Evolutionary conservation across 192 early-diverging fungal species (phyloP).

Genomic region (Backusella parvicylindrica): DNA sequence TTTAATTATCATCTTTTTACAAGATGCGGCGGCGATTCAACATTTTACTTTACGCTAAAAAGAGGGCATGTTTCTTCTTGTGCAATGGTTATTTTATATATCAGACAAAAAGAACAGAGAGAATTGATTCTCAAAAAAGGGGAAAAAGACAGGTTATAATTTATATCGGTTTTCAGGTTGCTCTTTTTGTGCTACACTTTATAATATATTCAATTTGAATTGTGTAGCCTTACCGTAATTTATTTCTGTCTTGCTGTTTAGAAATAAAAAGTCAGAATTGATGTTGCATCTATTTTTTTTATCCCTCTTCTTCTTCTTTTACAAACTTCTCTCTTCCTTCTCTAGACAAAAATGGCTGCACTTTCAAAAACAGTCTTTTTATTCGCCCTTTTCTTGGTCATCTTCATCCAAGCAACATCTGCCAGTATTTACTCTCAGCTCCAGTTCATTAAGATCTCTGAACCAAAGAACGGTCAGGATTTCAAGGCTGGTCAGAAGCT

Average conservation of each 20-base stretch:
- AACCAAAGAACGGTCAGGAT: slow-evolving; percentile 20
- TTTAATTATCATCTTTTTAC: neutral
- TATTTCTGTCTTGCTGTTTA: neutral
- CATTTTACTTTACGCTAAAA: neutral
- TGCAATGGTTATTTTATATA: neutral
- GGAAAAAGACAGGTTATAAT: neutral
- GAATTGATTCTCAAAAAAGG: neutral
- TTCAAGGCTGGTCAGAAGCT: slow-evolving; percentile 27
- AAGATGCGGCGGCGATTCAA: neutral
- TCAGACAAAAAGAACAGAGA: neutral
- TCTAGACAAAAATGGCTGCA: slow-evolving; percentile 6
- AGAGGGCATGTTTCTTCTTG: neutral
- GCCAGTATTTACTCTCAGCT: slow-evolving; percentile 30
- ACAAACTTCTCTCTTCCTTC: neutral
- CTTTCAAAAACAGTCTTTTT: slow-evolving; percentile 7
- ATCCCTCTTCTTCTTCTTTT: neutral
- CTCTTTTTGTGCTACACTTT: neutral
- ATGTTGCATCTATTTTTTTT: neutral
- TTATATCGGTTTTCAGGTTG: neutral
- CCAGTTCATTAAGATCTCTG: slow-evolving; percentile 33
- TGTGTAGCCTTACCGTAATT: neutral
- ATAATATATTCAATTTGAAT: neutral
- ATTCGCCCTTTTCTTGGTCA: slow-evolving; percentile 13
- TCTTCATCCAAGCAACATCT: slow-evolving; percentile 16
- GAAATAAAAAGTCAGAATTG: neutral